A percentile compares a stretch with the other conserved stretches of the same genome.
Evolutionary conservation across 1,284 basidiomycete species (phyloP).

Genomic region (Rhodotorula sp.): DNA sequence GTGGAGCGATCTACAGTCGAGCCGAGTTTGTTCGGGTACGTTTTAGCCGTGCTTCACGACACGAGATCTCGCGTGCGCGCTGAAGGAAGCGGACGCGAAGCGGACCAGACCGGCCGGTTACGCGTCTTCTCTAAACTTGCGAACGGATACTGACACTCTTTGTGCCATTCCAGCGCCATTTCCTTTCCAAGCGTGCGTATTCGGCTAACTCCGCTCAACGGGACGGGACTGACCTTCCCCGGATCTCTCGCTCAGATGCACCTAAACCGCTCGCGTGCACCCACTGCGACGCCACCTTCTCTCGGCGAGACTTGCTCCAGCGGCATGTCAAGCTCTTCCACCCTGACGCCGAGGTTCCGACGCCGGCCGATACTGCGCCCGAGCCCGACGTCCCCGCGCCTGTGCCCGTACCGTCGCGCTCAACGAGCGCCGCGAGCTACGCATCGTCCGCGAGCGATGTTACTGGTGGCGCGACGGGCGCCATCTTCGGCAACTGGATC

Average conservation of each 20-base stretch:
- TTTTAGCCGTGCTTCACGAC: neutral
- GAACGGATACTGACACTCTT: neutral
- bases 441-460: neutral
- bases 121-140: no score
- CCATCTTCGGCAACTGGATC: slow-evolving; percentile 1
- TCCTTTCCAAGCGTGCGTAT: neutral
- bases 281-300: slow-evolving; percentile 3
- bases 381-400: slow-evolving; percentile 7
- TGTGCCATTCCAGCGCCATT: neutral
- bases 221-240: neutral
- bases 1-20: neutral
- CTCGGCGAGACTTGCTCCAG: slow-evolving; percentile 1
- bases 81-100: no score
- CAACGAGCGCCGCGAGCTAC: neutral
- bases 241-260: neutral
- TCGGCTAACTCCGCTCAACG: neutral
- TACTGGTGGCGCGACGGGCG: neutral
- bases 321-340: slow-evolving; percentile 13
- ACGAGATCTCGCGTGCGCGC: no score
- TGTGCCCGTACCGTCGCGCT: neutral
- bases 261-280: slow-evolving; percentile 3
- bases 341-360: neutral
- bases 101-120: no score
- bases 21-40: neutral
- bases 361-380: neutral